Base-by-base conservation (phyloP, 176 grass and related monocot genomes). In the Oropetium thomaeum region DNA sequence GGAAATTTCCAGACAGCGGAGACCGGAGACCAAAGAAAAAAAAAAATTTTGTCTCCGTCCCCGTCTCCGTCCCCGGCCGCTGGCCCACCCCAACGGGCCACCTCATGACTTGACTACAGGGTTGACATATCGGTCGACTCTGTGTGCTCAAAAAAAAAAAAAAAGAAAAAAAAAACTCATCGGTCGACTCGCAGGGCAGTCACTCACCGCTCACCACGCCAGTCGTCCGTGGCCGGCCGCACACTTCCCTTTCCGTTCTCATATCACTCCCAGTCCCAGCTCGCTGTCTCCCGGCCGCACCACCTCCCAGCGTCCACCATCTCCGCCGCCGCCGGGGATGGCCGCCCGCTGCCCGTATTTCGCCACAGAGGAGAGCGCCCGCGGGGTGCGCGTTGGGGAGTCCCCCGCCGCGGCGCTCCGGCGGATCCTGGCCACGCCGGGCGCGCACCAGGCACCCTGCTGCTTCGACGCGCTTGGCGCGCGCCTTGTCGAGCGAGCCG, bases 401-500 rank as follows among this genome's bases (percentile, higher is more conserved):
- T 79, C 86, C 1, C 71, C 72, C 2, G 86, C 82, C 10, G 74
- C 79, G 64, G 84, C 65, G 66, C 95, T 98, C 32, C 82, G 95
- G 48, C 67, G 75, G 68, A 80, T 98, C 59, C 84, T 94, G 33
- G 86, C 84, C 37, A 80, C 91, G 8, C 81, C 91, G 1, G 91
- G 91, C 14, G 81, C 88, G 37, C 91, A 97, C 61, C 91, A 93
- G 78, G 95, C 90, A 29, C 95, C 86, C 31, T 85, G 88, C 73
- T 98, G 96, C 88, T 98, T 82, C 71, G 96, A 98, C 38, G 96
- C 89, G 20, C 86, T 98, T 32, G 88, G 96, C 31, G 96, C 88
- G 35, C 92, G 84, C 68, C 96, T 94, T 57, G 83, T 98, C 43
- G 63, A 98, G 75, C 69, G 75, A 35, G 96, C 96, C 0, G 89